These are phyloP conservation scores for Candida mattraensis DNA, from an alignment of 805 yeast genomes.

Conservation along the genomic window DNA sequence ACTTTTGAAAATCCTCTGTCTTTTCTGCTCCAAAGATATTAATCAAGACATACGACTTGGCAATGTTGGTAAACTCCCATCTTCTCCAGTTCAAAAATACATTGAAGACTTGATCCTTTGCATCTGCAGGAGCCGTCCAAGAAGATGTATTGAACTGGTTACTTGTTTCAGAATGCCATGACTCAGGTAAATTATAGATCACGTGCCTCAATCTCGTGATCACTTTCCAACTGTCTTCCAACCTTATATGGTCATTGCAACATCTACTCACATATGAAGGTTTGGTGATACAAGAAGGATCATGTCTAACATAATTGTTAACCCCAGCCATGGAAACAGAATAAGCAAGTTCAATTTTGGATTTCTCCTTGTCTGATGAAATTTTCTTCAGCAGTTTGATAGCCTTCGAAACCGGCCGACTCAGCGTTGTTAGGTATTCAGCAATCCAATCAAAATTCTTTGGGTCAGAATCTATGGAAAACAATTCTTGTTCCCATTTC, in stretches of 20 bases:
- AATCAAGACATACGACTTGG: constrained; percentile 54
- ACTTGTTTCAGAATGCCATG: constrained; percentile 45
- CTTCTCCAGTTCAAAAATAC: constrained; percentile 80
- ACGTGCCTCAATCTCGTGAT: constrained; percentile 78
- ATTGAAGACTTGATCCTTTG: constrained; percentile 52
- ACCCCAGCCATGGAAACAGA: constrained; percentile 40
- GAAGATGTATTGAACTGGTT: constrained; percentile 29
- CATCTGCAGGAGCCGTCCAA: constrained; percentile 51
- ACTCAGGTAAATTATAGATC: constrained; percentile 52
- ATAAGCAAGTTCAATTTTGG: constrained; percentile 42
- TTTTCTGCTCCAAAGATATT: constrained; percentile 44
- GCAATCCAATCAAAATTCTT: constrained; percentile 21
- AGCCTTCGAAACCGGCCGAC: constrained; percentile 13
- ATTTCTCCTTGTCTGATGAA: constrained; percentile 16
- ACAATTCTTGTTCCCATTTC: constrained; percentile 17
- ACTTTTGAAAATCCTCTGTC: constrained; percentile 4
- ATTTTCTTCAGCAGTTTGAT: constrained; percentile 7
- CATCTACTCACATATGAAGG: constrained; percentile 82
- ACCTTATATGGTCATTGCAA: constrained; percentile 70
- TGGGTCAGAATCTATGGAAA: constrained; percentile 22
- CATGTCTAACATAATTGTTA: constrained; percentile 59
- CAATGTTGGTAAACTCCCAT: constrained; percentile 79
- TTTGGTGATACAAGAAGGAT: constrained; percentile 86
- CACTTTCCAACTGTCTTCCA: constrained; percentile 85
- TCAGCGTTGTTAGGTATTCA: constrained; percentile 9